Percentiles rank a stretch among this genome's conserved stretches.
phyloP scores from a whole-genome alignment of 257 asterid species.

The Plantago major region DNA sequence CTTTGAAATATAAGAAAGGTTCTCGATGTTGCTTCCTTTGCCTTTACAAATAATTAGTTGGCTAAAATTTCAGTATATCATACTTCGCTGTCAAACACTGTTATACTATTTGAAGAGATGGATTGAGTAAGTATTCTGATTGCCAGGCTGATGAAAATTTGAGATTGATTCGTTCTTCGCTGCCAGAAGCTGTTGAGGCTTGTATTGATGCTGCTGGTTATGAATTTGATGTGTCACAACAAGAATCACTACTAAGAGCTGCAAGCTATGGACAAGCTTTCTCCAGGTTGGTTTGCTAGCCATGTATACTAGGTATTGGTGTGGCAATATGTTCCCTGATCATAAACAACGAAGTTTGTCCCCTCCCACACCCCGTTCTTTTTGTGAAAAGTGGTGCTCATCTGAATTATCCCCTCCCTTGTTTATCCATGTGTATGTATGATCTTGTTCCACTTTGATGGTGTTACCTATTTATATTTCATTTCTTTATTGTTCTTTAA shows the following conservation, averaged over 20 bases:
- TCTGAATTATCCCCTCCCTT: constrained; percentile 10
- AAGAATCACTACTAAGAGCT: constrained; percentile 77
- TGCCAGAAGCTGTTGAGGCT: constrained; percentile 92
- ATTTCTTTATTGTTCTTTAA: neutral
- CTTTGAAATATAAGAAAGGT: constrained; percentile 12
- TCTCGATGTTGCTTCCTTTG: constrained; percentile 1
- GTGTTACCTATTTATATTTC: neutral
- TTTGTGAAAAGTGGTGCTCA: constrained; percentile 1
- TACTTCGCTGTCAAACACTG: neutral
- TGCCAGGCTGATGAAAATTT: constrained; percentile 95
- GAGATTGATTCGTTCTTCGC: constrained; percentile 79
- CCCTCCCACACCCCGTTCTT: constrained; percentile 1
- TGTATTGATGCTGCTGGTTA: constrained; percentile 94
- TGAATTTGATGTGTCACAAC: constrained; percentile 80
- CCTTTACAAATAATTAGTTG: neutral
- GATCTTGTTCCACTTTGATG: constrained; percentile 4
- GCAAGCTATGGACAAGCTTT: constrained; percentile 98
- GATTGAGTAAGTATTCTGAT: constrained; percentile 18
- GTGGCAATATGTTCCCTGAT: too few relatives aligned
- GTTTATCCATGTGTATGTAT: neutral
- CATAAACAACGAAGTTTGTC: too few relatives aligned
- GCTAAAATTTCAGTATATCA: too few relatives aligned
- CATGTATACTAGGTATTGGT: constrained; percentile 13
- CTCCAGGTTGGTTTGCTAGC: constrained; percentile 67
- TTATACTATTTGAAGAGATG: neutral